Evolutionary conservation across 2,329 filamentous ascomycete genomes (phyloP), one percentile per base, ranked within the genome.

Genomic region (Xenosphaeropsis pyriputrescens): DNA sequence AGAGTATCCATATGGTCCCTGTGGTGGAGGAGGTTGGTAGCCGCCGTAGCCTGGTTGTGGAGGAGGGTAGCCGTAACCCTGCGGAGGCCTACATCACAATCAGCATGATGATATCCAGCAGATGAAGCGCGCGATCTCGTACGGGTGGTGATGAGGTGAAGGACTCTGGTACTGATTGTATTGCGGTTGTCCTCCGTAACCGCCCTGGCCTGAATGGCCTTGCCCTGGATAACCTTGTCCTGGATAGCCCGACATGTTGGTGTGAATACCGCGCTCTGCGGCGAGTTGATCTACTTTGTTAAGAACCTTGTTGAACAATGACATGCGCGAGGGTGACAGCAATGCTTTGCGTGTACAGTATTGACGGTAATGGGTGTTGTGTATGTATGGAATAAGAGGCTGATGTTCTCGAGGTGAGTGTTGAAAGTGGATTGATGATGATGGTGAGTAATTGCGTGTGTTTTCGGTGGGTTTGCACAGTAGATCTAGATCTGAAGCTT

Each of bases 231-330:
- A 75, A 35, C 61, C 60, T 42, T 63, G 56, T 42, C 67, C 66
- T 46, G 71, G 72, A 54, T 76, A 79, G 51, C 72, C 74, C 47
- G 75, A 77, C 75, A 79, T 80, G 40, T 29, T 37, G 39, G 17
- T 39, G 16, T 22, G 34, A n/a, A 14, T 15, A 13, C 30, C 30
- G 30, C 16, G 12, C 6, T 32, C 30, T 32, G n/a, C 14, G 12
- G 16, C 14, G 6, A 15, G n/a, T 32, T 32, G 30, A 17, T 15
- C 30, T 14, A 32, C 8, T 17, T 32, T 32, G 14, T 32, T 17
- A 17, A 32, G 30, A 13, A 32, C 4, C 30, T 15, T 32, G 16
- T 32, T 11, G 30, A 32, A 17, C 30, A 32, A 32, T 32, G 30
- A 13, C 30, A 32, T 32, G 8, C 12, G 12, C 22, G 12, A 11